Percentiles rank a stretch among this genome's conserved stretches.
phyloP scores from a whole-genome alignment of 352 stramenopile species.

The Saprolegnia parasitica region DNA sequence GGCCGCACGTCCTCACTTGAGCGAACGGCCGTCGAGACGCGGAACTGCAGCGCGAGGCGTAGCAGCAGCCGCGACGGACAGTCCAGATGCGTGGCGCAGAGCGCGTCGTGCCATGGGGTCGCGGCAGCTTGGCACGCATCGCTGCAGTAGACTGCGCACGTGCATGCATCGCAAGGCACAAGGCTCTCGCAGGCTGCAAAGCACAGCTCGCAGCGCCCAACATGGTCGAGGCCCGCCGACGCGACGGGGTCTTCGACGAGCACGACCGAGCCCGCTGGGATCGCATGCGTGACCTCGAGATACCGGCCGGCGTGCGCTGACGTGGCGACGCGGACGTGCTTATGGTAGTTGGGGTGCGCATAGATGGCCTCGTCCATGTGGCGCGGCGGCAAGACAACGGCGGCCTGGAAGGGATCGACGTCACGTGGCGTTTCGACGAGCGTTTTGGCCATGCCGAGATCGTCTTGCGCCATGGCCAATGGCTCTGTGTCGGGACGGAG shows the following conservation, averaged over 20 bases:
- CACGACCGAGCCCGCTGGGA: constrained; percentile 6
- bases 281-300: constrained; percentile 4
- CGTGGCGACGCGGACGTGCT: neutral
- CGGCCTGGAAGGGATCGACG: neutral
- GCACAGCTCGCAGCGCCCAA: neutral
- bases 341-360: neutral
- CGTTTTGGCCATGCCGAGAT: neutral
- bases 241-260: constrained; percentile 6
- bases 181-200: neutral
- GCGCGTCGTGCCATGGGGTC: neutral
- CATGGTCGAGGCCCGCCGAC: neutral
- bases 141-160: constrained; percentile 1
- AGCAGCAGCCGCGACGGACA: neutral
- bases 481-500: neutral
- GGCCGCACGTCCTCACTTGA: neutral
- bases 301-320: neutral
- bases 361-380: no score
- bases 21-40: neutral
- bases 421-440: neutral
- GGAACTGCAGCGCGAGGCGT: neutral
- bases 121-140: neutral
- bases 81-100: neutral
- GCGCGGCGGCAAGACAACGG: no score
- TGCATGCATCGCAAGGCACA: constrained; percentile 10
- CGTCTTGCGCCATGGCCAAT: neutral